Evolutionary conservation across 768 basidiomycete species (phyloP), one percentile per base, ranked within the genome.

Genomic region (Leccinum rimulosum): DNA sequence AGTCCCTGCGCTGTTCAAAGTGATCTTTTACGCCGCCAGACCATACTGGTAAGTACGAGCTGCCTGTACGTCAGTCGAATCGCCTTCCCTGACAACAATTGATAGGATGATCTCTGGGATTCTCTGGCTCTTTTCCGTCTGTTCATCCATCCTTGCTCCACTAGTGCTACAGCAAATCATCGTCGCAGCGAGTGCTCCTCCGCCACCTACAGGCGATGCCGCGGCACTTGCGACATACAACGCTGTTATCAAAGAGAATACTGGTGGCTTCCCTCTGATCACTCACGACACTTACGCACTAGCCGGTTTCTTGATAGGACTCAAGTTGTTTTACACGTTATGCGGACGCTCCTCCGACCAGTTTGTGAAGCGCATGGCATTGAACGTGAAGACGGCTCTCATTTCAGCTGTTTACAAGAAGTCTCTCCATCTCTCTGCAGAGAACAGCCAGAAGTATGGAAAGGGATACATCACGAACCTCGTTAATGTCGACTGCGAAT

Each of bases 381-480:
- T 72, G 59, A 62, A 70, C 49, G 63, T 72, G n/a, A 72, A 71
- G 61, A 71, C 70, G 19, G 31, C 61, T n/a, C 68, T 71, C 36
- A 63, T 70, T 50, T 67, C 66, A 0, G 70, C 70, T 14, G 70
- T 71, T 52, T 71, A 72, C 61, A 67, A 72, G 62, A 71, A 71
- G 61, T 57, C 70, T 14, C 64, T 71, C 22, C 68, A 67, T 43
- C 61, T 71, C 38, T 69, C 68, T 48, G 61, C 66, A 9, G 62
- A 70, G 51, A 65, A 66, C 57, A 68, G 52, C 56, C 66, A 69
- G 22, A 68, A 66, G 43, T 71, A 63, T 49, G 64, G 62, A 22
- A 72, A 63, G 54, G 70, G 70, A 2, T 70, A 64, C 25, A 64
- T 70, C 59, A 62, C 68, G 66, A 71, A 72, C 58, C 66, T 71